These are phyloP conservation scores for Carnegiea gigantea DNA, from an alignment of 179 eudicot genomes.

Conservation along the genomic window DNA sequence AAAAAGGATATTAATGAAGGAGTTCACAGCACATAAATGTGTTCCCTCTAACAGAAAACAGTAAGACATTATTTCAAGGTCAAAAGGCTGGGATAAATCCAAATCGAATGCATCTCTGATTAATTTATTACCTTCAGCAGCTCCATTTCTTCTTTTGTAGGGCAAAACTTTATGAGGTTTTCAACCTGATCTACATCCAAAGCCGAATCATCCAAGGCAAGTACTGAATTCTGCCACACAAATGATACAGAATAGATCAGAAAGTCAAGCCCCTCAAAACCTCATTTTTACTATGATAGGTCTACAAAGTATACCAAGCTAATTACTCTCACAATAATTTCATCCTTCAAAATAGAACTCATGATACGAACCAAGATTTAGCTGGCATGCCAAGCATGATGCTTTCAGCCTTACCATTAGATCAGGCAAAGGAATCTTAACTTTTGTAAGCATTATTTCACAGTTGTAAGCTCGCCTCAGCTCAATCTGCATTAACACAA, in stretches of 20 bases:
- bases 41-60: neutral
- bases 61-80: neutral
- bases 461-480: constrained; percentile 83
- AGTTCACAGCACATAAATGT: neutral
- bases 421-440: constrained; percentile 84
- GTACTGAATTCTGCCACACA: constrained; percentile 60
- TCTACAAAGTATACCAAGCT: neutral
- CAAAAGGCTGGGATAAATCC: neutral
- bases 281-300: constrained; percentile 7
- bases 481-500: constrained; percentile 60
- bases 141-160: constrained; percentile 91
- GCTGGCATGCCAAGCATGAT: neutral
- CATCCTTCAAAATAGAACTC: neutral
- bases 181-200: constrained; percentile 88
- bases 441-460: constrained; percentile 91
- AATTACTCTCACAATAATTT: neutral
- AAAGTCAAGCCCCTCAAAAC: constrained; percentile 9
- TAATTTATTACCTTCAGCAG: constrained; percentile 56
- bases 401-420: constrained; percentile 60
- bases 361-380: neutral
- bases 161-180: constrained; percentile 86
- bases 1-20: constrained; percentile 2
- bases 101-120: neutral
- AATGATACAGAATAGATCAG: constrained; percentile 17
- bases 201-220: constrained; percentile 79